Evolutionary conservation across 768 basidiomycete genomes (phyloP), one percentile per base, ranked within the genome.

Genomic region (Cystofilobasidium ferigula): DNA sequence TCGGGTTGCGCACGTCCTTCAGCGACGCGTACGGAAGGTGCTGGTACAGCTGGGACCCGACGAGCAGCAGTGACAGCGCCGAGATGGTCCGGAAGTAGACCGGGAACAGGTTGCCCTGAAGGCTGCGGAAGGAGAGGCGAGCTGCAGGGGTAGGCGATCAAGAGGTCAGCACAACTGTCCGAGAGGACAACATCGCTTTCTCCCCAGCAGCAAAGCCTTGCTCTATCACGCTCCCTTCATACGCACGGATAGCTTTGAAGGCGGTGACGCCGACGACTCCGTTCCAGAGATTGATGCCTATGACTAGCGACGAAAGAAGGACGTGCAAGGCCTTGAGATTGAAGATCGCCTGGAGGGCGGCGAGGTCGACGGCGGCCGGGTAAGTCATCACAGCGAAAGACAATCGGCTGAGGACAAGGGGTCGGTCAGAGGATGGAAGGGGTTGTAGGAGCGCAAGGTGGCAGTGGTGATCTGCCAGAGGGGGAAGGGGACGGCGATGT

Each of bases 21-120:
- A 84, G 78, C 1, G 76, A 73, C 53, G 81, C 67, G 61, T 85
- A 83, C 57, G 80, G 26, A 81, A 83, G 74, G 84, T 86, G 63
- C 78, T 80, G 69, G 76, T 78, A 54, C 80, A 78, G 47, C 22
- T 48, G 47, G 22, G 47, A 48, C 22, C 6, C 47, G n/a, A 26
- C 47, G n/a, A 48, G 47, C 3, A 48, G 10, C 22, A 48, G 47
- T 10, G 47, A n/a, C n/a, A 48, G 22, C 5, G 24, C 22, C n/a
- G 47, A 58, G 14, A 36, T 38, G 7, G 35, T 36, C 18, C n/a
- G 22, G 40, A 58, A 58, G 57, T 58, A 58, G 35, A 58, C 34
- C 13, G 57, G 57, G 57, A 58, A 58, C 18, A 58, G 35, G 8
- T 32, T 34, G 57, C 40, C 26, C 57, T 58, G 57, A 7, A 58